Percentiles rank a stretch among this genome's conserved stretches.
These are phyloP conservation scores for Malus sieversii DNA, from an alignment of 306 rosid genomes.

Conservation along the genomic window DNA sequence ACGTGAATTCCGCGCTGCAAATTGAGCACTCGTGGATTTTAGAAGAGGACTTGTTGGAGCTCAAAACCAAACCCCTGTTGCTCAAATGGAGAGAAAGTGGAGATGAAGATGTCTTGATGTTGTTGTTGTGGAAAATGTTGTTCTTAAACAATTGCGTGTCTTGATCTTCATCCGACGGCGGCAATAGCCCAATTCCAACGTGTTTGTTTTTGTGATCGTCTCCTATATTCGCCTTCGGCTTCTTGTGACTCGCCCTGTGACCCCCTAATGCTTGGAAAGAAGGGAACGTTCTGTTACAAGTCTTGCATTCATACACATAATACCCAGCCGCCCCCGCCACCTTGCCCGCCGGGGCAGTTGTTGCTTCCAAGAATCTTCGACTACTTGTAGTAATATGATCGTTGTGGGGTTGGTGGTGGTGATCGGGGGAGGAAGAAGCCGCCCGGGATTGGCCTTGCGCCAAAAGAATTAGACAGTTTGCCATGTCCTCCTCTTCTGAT, in stretches of 20 bases:
- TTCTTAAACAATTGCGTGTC: slow-evolving; percentile 26
- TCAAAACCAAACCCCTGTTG: slow-evolving; percentile 25
- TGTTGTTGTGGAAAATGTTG: slow-evolving; percentile 2
- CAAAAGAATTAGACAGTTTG: slow-evolving; percentile 73
- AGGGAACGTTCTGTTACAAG: slow-evolving; percentile 67
- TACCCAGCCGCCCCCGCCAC: slow-evolving; percentile 15
- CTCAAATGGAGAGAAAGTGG: slow-evolving; percentile 43
- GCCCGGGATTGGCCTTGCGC: slow-evolving; percentile 59
- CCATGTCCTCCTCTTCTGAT: slow-evolving; percentile 83
- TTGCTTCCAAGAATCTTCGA: slow-evolving; percentile 50
- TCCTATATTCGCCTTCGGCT: slow-evolving; percentile 35
- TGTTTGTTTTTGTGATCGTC: slow-evolving; percentile 10
- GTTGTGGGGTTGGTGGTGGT: neutral
- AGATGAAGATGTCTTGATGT: neutral
- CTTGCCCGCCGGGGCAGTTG: slow-evolving; percentile 2
- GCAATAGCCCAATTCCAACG: slow-evolving; percentile 11
- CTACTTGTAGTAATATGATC: slow-evolving; percentile 22
- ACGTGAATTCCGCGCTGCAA: slow-evolving; percentile 77
- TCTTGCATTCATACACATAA: slow-evolving; percentile 74
- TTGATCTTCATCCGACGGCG: slow-evolving; percentile 47
- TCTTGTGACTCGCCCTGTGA: slow-evolving; percentile 86
- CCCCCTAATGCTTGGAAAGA: slow-evolving; percentile 90
- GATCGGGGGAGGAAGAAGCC: slow-evolving; percentile 2
- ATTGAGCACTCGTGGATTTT: slow-evolving; percentile 79
- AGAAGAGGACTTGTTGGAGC: slow-evolving; percentile 25